Percentiles rank a stretch among this genome's conserved stretches.
phyloP scores from a whole-genome alignment of 2,329 filamentous ascomycete genomes.

The Aspergillus candidus region DNA sequence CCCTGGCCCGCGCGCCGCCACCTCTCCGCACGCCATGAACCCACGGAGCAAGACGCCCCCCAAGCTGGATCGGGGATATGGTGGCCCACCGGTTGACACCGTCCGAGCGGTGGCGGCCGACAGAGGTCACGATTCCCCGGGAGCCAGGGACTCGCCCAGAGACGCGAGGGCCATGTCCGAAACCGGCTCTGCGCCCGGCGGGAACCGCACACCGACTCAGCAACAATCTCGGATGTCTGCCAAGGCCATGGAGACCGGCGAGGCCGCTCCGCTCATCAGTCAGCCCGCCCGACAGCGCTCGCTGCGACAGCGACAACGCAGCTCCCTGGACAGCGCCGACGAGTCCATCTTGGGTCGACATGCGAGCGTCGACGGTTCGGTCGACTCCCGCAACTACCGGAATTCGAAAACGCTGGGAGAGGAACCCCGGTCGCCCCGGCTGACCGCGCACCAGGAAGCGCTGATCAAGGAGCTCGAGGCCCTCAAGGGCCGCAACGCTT shows the following conservation, averaged over 20 bases:
- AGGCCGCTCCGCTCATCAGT: conserved; percentile 40
- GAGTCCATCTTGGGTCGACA: conserved; percentile 48
- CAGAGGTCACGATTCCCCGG: conserved; percentile 44
- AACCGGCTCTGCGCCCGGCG: conserved; percentile 48
- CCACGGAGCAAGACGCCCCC: conserved; percentile 48
- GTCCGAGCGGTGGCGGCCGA: conserved; percentile 41
- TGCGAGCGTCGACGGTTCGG: conserved; percentile 35
- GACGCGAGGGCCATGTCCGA: conserved; percentile 40
- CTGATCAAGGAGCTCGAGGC: conserved; percentile 81
- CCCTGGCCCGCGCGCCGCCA: conserved; percentile 49
- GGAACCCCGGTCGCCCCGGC: conserved; percentile 40
- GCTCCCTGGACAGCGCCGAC: conserved; percentile 62
- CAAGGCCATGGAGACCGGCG: conserved; percentile 43
- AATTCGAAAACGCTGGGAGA: conserved; percentile 38
- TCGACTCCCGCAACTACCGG: conserved; percentile 33
- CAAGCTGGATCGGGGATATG: conserved; percentile 41
- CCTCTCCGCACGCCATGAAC: conserved; percentile 21
- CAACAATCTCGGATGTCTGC: conserved; percentile 36
- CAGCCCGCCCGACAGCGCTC: conserved; percentile 44
- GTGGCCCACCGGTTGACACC: conserved; percentile 38
- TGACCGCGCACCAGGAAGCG: conserved; percentile 50
- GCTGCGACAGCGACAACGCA: conserved; percentile 56
- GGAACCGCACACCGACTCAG: conserved; percentile 60
- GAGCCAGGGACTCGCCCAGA: conserved; percentile 38
- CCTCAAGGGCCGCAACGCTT: conserved; percentile 80